A percentile compares a stretch with the other conserved stretches of the same genome.
phyloP scores from a whole-genome alignment of 164 flowering plant species.

The Taxillus chinensis region DNA sequence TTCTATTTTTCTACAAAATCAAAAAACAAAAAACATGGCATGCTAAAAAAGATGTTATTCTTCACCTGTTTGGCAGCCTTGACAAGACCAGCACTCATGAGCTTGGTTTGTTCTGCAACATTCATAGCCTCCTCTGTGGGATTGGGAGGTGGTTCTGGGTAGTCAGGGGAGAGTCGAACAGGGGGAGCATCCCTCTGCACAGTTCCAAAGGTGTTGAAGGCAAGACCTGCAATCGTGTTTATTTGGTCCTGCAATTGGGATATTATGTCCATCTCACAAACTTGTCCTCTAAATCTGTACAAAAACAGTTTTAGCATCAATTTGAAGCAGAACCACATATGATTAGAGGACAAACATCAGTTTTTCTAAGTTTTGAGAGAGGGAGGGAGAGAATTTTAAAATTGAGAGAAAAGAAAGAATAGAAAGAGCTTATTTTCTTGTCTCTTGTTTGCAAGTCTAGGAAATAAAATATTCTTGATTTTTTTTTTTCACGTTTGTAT shows the following conservation, averaged over 20 bases:
- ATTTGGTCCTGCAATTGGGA: slow-evolving; percentile 85
- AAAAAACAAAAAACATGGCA: no score
- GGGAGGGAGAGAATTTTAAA: no score
- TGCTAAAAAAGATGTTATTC: background rate
- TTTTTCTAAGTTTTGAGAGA: no score
- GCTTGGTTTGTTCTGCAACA: slow-evolving; percentile 64
- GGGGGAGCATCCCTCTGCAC: slow-evolving; percentile 91
- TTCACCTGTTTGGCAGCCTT: slow-evolving; percentile 89
- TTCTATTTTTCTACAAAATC: no score
- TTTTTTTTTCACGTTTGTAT: no score
- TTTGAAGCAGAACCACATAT: no score
- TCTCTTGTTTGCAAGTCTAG: no score
- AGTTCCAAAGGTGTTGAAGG: slow-evolving; percentile 74
- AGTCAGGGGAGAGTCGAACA: slow-evolving; percentile 63
- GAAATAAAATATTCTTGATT: no score
- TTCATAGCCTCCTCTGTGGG: slow-evolving; percentile 32
- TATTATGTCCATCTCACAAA: slow-evolving; percentile 62
- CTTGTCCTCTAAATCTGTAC: background rate
- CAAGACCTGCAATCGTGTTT: slow-evolving; percentile 46
- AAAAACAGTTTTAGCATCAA: no score
- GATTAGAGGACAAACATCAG: no score
- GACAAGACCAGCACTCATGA: slow-evolving; percentile 63
- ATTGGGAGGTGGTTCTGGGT: slow-evolving; percentile 59
- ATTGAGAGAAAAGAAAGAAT: no score
- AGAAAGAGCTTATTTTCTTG: no score